phyloP scores from a whole-genome alignment of 1,284 basidiomycete genomes.

The Lentinus polychrous region DNA sequence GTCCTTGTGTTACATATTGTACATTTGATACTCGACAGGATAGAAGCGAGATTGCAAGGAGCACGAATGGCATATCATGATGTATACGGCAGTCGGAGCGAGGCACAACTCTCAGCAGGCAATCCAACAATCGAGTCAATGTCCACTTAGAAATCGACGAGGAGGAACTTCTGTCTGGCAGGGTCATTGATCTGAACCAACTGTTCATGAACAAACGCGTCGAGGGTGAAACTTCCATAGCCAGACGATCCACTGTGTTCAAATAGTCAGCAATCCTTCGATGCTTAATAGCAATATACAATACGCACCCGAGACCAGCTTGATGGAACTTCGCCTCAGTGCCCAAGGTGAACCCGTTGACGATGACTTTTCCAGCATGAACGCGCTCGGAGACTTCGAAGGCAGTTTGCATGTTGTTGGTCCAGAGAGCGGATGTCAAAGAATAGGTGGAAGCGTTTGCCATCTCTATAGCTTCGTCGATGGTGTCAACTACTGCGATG shows the following conservation, averaged over 20 bases:
- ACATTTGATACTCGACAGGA: too few species aligned
- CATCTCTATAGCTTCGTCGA: slow-evolving; percentile 46
- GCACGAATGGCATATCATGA: too few species aligned
- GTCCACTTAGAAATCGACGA: too few species aligned
- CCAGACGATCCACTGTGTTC: slow-evolving; percentile 1
- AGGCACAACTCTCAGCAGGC: too few species aligned
- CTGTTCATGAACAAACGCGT: background rate
- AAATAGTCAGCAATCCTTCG: slow-evolving; percentile 10
- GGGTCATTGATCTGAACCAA: background rate
- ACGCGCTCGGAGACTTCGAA: slow-evolving; percentile 43
- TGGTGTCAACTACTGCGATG: slow-evolving; percentile 36
- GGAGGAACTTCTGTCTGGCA: background rate
- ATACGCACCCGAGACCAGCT: slow-evolving; percentile 1
- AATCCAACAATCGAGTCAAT: too few species aligned
- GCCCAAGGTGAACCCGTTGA: background rate
- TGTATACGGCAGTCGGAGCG: too few species aligned
- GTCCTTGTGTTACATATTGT: too few species aligned
- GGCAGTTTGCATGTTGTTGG: slow-evolving; percentile 39
- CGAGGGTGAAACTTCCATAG: background rate
- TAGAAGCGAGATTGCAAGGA: too few species aligned
- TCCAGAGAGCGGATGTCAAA: slow-evolving; percentile 48
- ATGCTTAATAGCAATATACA: slow-evolving; percentile 1
- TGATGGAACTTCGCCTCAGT: background rate
- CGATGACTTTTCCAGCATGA: slow-evolving; percentile 32
- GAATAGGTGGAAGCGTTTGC: slow-evolving; percentile 53